phyloP scores from a whole-genome alignment of 768 basidiomycete genomes.

The Melanogaster broomeanus region DNA sequence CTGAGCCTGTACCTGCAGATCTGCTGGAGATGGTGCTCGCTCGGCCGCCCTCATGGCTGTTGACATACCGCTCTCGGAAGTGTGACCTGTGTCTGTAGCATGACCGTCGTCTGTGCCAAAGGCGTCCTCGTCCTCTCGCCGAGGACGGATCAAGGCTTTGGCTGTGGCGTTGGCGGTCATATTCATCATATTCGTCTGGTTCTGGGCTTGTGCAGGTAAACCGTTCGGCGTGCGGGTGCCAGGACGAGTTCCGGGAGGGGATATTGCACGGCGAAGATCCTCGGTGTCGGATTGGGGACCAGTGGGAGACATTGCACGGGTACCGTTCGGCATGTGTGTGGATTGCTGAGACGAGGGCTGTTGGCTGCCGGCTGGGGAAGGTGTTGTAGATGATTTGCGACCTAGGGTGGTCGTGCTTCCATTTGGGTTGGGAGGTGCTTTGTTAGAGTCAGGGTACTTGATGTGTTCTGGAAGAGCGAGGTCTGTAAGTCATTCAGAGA shows the following conservation, averaged over 20 bases:
- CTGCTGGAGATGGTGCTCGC: constrained; percentile 57
- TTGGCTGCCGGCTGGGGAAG: constrained; percentile 30
- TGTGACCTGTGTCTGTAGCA: constrained; percentile 47
- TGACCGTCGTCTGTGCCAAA: constrained; percentile 51
- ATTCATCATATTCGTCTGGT: constrained; percentile 6
- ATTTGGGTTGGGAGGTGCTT: constrained; percentile 37
- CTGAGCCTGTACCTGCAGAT: constrained; percentile 33
- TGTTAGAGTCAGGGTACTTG: constrained; percentile 81
- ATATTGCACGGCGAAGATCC: constrained; percentile 65
- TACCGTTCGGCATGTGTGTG: constrained; percentile 30
- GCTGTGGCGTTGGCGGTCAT: constrained; percentile 43
- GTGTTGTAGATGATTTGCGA: constrained; percentile 50
- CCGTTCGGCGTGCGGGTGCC: constrained; percentile 37
- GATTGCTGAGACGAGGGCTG: constrained; percentile 35
- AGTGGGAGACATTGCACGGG: constrained; percentile 69
- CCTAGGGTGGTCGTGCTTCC: constrained; percentile 33
- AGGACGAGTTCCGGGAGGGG: constrained; percentile 54
- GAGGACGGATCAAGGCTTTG: constrained; percentile 53
- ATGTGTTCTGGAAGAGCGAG: constrained; percentile 66
- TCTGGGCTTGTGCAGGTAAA: constrained; percentile 13
- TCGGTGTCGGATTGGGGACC: constrained; percentile 49
- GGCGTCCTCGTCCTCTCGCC: constrained; percentile 41
- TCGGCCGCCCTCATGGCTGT: constrained; percentile 35
- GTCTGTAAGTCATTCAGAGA: constrained; percentile 6
- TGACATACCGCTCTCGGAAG: constrained; percentile 41